phyloP scores from a whole-genome alignment of 1,139 yeast species.

The Geotrichum histeridarum region DNA sequence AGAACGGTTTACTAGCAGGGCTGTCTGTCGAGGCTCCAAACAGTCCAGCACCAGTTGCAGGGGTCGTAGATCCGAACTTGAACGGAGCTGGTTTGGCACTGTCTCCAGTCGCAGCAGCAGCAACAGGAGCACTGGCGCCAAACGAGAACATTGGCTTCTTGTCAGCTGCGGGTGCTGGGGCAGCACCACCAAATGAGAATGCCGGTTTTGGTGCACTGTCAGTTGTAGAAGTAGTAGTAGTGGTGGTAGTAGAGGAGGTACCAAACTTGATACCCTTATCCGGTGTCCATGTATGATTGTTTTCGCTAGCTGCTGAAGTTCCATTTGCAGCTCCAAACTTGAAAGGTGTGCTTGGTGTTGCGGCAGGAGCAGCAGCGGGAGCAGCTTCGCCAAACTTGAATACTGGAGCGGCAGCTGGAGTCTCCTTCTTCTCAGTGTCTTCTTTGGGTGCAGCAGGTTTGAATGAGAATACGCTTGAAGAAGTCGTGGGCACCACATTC shows the following conservation, averaged over 20 bases:
- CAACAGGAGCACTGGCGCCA: conserved; percentile 22
- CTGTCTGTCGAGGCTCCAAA: background rate
- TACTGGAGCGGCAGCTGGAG: conserved; percentile 13
- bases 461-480: conserved; percentile 49
- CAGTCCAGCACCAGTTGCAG: background rate
- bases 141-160: conserved; percentile 29
- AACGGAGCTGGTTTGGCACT: conserved; percentile 27
- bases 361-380: conserved; percentile 14
- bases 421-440: conserved; percentile 2
- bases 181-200: conserved; percentile 31
- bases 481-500: conserved; percentile 49
- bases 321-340: conserved; percentile 18
- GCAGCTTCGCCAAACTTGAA: conserved; percentile 23
- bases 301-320: conserved; percentile 13
- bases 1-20: background rate
- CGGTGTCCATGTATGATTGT: conserved; percentile 34
- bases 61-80: conserved; percentile 4
- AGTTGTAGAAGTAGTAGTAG: background rate
- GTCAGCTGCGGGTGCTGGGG: conserved; percentile 8
- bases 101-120: background rate
- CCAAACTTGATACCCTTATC: conserved; percentile 37
- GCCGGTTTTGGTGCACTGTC: conserved; percentile 15
- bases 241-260: conserved; percentile 5
- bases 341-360: conserved; percentile 18
- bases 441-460: conserved; percentile 2